phyloP scores from a whole-genome alignment of 2,329 filamentous ascomycete species.

The Penicillium psychrosexuale region DNA sequence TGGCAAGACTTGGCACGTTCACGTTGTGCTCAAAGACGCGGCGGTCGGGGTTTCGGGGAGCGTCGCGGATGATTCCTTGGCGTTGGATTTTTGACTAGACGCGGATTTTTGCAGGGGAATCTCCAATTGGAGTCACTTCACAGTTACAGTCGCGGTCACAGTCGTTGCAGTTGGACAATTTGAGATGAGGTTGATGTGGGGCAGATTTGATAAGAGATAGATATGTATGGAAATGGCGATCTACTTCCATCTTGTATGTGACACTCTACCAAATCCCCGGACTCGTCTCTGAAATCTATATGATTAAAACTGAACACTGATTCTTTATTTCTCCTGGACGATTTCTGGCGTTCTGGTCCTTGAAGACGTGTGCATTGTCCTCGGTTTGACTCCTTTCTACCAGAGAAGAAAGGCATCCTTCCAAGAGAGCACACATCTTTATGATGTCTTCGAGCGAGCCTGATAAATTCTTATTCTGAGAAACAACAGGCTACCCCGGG shows the following conservation, averaged over 20 bases:
- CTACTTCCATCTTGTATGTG: background rate
- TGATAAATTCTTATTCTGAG: background rate
- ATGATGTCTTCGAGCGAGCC: background rate
- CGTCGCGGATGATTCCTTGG: background rate
- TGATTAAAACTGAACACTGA: background rate
- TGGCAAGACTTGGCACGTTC: background rate
- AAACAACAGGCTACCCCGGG: background rate
- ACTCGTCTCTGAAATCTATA: background rate
- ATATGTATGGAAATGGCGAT: too few species aligned
- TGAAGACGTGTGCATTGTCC: background rate
- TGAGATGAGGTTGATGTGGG: constrained; percentile 3
- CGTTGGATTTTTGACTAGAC: background rate
- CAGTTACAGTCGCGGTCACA: too few species aligned
- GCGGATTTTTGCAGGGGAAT: background rate
- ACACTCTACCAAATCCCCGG: background rate
- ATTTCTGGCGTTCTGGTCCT: background rate
- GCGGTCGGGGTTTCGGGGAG: background rate
- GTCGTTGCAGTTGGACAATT: background rate
- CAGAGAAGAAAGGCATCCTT: background rate
- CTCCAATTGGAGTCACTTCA: too few species aligned
- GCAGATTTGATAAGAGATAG: background rate
- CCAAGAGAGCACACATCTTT: background rate
- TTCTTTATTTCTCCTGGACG: background rate
- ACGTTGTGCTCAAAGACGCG: background rate
- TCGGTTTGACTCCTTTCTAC: background rate